A percentile compares a stretch with the other conserved stretches of the same genome.
Evolutionary conservation across 2,329 filamentous ascomycete genomes (phyloP).

Genomic region (Fusarium nelsonii): DNA sequence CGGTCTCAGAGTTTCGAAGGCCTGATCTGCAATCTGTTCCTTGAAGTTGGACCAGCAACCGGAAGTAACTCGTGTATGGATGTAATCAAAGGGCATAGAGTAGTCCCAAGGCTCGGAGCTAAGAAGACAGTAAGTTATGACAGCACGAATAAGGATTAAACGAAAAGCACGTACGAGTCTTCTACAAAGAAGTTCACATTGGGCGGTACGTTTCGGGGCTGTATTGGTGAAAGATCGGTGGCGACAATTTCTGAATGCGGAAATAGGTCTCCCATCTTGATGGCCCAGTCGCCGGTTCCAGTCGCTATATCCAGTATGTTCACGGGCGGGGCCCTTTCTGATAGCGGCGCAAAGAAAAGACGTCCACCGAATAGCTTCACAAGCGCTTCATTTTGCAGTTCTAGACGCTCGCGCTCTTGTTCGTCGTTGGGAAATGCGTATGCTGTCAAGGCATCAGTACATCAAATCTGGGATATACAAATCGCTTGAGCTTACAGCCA

Average conservation of each 20-base stretch:
- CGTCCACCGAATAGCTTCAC: constrained; percentile 55
- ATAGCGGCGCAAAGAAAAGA: constrained; percentile 60
- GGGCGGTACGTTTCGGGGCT: constrained; percentile 73
- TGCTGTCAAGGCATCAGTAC: constrained; percentile 49
- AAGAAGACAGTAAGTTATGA: constrained; percentile 8
- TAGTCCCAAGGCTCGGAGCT: constrained; percentile 65
- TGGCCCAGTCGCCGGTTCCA: constrained; percentile 70
- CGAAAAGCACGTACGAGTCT: constrained; percentile 60
- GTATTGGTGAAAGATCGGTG: constrained; percentile 76
- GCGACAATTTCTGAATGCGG: constrained; percentile 70
- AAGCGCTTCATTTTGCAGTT: constrained; percentile 56
- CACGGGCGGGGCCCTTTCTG: constrained; percentile 51
- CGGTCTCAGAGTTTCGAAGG: constrained; percentile 62
- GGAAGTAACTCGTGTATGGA: constrained; percentile 64
- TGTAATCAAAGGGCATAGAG: constrained; percentile 67
- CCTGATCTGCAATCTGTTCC: constrained; percentile 63
- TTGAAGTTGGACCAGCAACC: constrained; percentile 65
- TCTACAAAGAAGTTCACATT: constrained; percentile 83
- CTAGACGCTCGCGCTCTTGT: constrained; percentile 57
- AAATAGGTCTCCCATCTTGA: constrained; percentile 74
- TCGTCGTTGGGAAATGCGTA: constrained; percentile 62
- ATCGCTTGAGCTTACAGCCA: constrained; percentile 56
- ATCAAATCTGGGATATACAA: not conserved
- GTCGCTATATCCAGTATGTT: constrained; percentile 60
- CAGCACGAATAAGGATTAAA: not conserved